Conservation (phyloP, 306 rosid genomes). For the Quercus ilex region DNA sequence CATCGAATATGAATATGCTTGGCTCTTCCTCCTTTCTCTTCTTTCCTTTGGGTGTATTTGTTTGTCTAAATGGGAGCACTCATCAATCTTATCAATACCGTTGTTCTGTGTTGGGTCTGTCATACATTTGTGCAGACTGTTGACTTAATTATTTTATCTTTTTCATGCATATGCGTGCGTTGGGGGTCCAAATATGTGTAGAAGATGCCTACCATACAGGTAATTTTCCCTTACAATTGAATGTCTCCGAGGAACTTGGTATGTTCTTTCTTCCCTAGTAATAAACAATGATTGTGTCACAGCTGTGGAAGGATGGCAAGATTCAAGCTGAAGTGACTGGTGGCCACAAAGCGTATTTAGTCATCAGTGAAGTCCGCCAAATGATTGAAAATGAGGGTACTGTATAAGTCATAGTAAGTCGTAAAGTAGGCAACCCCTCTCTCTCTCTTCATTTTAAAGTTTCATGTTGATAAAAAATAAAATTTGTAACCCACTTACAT, state of each 20-base stretch:
- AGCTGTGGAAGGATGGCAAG: slow-evolving; percentile 79
- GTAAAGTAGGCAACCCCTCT: not conserved
- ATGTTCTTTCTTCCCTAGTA: not conserved
- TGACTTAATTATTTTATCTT: slow-evolving; percentile 3
- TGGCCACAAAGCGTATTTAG: slow-evolving; percentile 67
- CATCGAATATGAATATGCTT: not conserved
- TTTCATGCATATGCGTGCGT: slow-evolving; percentile 27
- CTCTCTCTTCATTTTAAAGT: not conserved
- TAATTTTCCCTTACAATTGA: slow-evolving; percentile 26
- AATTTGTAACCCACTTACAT: not conserved
- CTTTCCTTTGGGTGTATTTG: not conserved
- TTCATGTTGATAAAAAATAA: not conserved
- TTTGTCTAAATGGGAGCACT: not conserved
- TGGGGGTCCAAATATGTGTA: slow-evolving; percentile 37
- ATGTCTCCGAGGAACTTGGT: not conserved
- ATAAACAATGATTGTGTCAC: slow-evolving; percentile 26
- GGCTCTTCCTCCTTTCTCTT: not conserved
- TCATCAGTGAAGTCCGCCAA: slow-evolving; percentile 59
- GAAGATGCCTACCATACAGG: slow-evolving; percentile 99
- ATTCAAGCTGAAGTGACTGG: slow-evolving; percentile 80
- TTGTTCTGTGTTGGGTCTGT: slow-evolving; percentile 21
- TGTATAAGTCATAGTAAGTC: slow-evolving; percentile 22
- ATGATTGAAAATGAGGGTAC: slow-evolving; percentile 60
- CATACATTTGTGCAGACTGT: slow-evolving; percentile 5
- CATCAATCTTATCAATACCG: slow-evolving; percentile 1